Conservation (phyloP, 768 basidiomycete species). For the Psilocybe azurescens region DNA sequence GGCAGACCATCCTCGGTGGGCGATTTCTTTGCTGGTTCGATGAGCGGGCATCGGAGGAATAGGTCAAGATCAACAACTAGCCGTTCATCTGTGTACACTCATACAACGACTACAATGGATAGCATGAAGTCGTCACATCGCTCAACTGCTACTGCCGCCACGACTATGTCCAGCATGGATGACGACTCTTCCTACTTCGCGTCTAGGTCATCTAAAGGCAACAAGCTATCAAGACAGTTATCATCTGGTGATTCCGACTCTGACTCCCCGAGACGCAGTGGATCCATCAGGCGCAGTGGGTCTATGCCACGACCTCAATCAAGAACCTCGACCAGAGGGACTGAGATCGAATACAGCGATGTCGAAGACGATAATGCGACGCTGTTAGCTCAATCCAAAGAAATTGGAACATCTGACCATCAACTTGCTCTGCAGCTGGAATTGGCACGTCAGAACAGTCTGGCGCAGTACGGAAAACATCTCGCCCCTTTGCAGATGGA, state of each 20-base stretch:
- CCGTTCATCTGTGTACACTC: slow-evolving; percentile 76
- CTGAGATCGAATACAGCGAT: slow-evolving; percentile 45
- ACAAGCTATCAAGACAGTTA: slow-evolving; percentile 47
- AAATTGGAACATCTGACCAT: slow-evolving; percentile 70
- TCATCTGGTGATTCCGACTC: slow-evolving; percentile 50
- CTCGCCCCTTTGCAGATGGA: slow-evolving; percentile 46
- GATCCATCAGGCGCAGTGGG: slow-evolving; percentile 34
- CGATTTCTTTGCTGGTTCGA: slow-evolving; percentile 79
- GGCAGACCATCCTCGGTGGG: slow-evolving; percentile 70
- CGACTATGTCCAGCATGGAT: slow-evolving; percentile 64
- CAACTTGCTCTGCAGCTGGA: slow-evolving; percentile 81
- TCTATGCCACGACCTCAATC: slow-evolving; percentile 38
- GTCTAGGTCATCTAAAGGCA: slow-evolving; percentile 52
- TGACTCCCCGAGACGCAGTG: slow-evolving; percentile 49
- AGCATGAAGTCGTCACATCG: slow-evolving; percentile 76
- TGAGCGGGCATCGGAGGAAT: slow-evolving; percentile 68
- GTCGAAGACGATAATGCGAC: slow-evolving; percentile 51
- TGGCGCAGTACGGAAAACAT: slow-evolving; percentile 66
- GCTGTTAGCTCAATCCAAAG: slow-evolving; percentile 38
- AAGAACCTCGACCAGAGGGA: slow-evolving; percentile 43
- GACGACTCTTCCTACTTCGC: slow-evolving; percentile 59
- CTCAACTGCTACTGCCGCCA: slow-evolving; percentile 69
- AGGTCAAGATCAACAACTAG: slow-evolving; percentile 65
- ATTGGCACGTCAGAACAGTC: slow-evolving; percentile 84
- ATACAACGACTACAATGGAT: slow-evolving; percentile 69